Conservation (phyloP, 139 green algal species). For the Chlorella sp. region DNA sequence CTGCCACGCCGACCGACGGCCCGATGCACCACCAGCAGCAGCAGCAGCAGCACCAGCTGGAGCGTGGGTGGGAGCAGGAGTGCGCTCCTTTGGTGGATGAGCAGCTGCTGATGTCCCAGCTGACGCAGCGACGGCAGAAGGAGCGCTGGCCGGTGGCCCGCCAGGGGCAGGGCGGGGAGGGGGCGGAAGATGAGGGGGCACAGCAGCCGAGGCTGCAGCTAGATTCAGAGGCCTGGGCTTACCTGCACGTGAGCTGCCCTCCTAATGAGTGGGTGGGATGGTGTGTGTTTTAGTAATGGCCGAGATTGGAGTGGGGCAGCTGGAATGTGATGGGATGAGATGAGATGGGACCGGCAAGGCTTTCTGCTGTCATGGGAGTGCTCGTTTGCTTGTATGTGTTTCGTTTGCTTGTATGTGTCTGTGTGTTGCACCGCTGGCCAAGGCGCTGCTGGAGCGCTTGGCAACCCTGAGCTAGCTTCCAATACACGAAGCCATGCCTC, state of each 20-base stretch:
- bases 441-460: too few relatives aligned
- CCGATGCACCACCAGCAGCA: neutral
- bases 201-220: neutral
- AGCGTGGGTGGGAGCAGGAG: too few relatives aligned
- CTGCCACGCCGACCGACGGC: neutral
- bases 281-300: too few relatives aligned
- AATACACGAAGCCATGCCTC: too few relatives aligned
- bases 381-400: too few relatives aligned
- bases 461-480: too few relatives aligned
- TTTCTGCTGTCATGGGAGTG: too few relatives aligned
- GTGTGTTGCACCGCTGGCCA: too few relatives aligned
- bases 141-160: neutral
- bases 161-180: neutral
- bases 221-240: slow-evolving; percentile 19
- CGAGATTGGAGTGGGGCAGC: too few relatives aligned
- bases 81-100: neutral
- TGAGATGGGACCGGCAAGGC: too few relatives aligned
- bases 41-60: neutral
- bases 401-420: too few relatives aligned
- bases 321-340: too few relatives aligned
- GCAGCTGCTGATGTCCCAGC: slow-evolving; percentile 33
- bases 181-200: neutral
- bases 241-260: slow-evolving; percentile 7
- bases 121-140: slow-evolving; percentile 28
- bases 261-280: neutral